These are phyloP conservation scores for Blastocystis sp. DNA, from an alignment of 352 stramenopile species.

Conservation along the genomic window DNA sequence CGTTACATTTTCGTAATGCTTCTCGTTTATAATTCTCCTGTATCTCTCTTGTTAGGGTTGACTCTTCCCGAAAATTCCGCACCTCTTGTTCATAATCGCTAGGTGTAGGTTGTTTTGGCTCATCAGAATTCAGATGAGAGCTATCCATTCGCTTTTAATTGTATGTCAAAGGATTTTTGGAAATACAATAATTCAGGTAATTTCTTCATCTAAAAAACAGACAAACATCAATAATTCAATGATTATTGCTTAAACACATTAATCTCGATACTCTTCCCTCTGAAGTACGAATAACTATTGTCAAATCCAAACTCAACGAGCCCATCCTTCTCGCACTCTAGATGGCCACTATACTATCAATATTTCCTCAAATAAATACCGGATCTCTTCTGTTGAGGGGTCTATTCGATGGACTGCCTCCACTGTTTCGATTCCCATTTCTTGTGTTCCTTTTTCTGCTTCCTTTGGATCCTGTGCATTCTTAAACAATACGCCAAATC, in stretches of 20 bases:
- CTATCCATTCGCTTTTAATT: not conserved
- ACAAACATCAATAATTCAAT: too few relatives aligned
- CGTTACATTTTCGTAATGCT: slow-evolving; percentile 48
- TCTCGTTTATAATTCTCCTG: slow-evolving; percentile 55
- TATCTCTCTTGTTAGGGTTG: not conserved
- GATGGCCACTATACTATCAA: not conserved
- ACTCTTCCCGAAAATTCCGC: slow-evolving; percentile 18
- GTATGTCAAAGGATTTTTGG: not conserved
- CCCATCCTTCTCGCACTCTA: slow-evolving; percentile 32
- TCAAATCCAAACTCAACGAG: slow-evolving; percentile 53
- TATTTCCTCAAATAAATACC: not conserved
- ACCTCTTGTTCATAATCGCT: slow-evolving; percentile 36
- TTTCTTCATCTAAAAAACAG: not conserved
- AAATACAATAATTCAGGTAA: not conserved
- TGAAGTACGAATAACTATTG: slow-evolving; percentile 57
- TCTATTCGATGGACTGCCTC: slow-evolving; percentile 16
- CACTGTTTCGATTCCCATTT: not conserved
- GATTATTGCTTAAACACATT: not conserved
- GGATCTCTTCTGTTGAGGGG: slow-evolving; percentile 37
- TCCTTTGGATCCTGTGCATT: not conserved
- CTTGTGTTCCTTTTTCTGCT: not conserved
- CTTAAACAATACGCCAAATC: slow-evolving; percentile 56
- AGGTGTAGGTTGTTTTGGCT: not conserved
- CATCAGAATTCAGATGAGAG: not conserved
- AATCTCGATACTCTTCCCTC: slow-evolving; percentile 28